Percentiles rank a stretch among this genome's conserved stretches.
Conservation (phyloP, 2,329 filamentous ascomycete genomes). For the Diaporthe sp. region DNA sequence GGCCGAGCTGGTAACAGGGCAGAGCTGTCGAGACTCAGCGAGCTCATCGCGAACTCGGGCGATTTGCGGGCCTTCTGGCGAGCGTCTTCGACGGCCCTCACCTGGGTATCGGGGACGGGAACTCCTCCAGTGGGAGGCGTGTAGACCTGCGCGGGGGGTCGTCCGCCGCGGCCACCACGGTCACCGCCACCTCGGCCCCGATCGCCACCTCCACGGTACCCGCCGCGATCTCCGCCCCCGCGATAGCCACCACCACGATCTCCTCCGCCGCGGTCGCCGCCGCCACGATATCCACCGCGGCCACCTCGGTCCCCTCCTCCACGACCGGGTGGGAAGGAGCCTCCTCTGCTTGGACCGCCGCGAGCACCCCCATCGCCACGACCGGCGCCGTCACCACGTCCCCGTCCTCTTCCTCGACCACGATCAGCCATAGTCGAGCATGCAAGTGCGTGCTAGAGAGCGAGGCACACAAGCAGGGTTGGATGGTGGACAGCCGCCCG, state of each 20-base stretch:
- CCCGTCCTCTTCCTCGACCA: constrained; percentile 1
- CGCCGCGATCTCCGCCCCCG: constrained; percentile 15
- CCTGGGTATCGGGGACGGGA: constrained; percentile 16
- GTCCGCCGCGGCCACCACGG: constrained; percentile 27
- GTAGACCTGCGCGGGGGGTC: constrained; percentile 17
- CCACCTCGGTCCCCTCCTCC: constrained; percentile 18
- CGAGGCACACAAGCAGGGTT: not conserved
- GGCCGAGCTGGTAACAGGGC: constrained; percentile 37
- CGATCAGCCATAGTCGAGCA: not conserved
- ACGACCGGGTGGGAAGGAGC: not conserved
- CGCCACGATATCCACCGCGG: not conserved
- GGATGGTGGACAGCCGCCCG: not conserved
- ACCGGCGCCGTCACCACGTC: not conserved
- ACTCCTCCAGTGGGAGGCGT: not conserved
- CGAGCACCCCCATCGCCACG: no score
- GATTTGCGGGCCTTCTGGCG: constrained; percentile 30
- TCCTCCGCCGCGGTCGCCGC: constrained; percentile 16
- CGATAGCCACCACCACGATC: constrained; percentile 20
- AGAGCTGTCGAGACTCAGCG: constrained; percentile 1
- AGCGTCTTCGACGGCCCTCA: constrained; percentile 25
- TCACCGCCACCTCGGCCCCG: constrained; percentile 12
- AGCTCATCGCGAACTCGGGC: not conserved
- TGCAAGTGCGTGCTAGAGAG: not conserved
- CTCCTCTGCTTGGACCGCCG: constrained; percentile 2
- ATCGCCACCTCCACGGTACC: not conserved